These are phyloP conservation scores for Mucor lusitanicus DNA, from an alignment of 371 early-diverging fungal species.

Conservation along the genomic window DNA sequence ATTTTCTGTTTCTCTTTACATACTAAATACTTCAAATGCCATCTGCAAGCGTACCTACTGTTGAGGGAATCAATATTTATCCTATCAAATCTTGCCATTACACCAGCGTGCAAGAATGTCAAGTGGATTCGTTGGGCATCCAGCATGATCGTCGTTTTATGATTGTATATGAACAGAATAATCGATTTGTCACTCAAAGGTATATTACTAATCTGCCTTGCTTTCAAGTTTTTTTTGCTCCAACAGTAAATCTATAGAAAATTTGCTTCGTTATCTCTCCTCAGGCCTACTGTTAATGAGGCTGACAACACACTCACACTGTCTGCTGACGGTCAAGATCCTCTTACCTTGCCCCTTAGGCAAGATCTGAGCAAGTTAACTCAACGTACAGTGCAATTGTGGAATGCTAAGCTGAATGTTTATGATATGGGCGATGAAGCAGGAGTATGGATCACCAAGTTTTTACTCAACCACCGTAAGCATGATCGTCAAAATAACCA, in stretches of 20 bases:
- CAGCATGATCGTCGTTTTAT: conserved; percentile 48
- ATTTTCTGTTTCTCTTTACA: background rate
- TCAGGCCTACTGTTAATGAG: conserved; percentile 29
- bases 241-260: conserved; percentile 22
- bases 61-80: conserved; percentile 34
- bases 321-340: conserved; percentile 18
- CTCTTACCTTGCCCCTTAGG: conserved; percentile 31
- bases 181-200: conserved; percentile 50
- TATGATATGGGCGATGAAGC: conserved; percentile 50
- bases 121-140: conserved; percentile 39
- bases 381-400: conserved; percentile 26
- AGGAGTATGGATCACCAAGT: conserved; percentile 35
- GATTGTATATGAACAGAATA: conserved; percentile 36
- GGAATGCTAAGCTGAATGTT: conserved; percentile 34
- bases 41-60: conserved; percentile 10
- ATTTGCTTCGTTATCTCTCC: conserved; percentile 39
- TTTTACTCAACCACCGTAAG: conserved; percentile 27
- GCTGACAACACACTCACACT: conserved; percentile 29
- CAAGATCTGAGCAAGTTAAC: conserved; percentile 22
- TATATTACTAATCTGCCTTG: conserved; percentile 5
- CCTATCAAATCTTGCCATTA: conserved; percentile 52
- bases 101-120: conserved; percentile 30
- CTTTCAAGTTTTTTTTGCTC: background rate
- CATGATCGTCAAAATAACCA: conserved; percentile 36
- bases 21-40: conserved; percentile 13